Conservation (phyloP, 345 rosid genomes). For the Lumnitzera littorea region DNA sequence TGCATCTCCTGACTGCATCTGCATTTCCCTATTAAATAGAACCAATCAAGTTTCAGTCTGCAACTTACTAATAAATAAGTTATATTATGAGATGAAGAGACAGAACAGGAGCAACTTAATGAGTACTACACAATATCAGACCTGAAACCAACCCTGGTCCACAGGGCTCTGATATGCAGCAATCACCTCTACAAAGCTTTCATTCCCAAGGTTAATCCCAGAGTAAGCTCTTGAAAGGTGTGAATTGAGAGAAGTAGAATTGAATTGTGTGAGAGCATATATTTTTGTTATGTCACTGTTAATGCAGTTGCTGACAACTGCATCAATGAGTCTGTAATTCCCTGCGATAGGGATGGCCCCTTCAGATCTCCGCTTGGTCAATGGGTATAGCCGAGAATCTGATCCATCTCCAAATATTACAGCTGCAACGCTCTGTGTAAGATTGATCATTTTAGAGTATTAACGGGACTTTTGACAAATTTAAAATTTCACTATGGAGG, state of each 20-base stretch:
- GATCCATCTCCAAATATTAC: slow-evolving; percentile 75
- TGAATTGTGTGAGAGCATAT: slow-evolving; percentile 78
- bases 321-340: slow-evolving; percentile 70
- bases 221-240: slow-evolving; percentile 70
- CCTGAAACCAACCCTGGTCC: slow-evolving; percentile 82
- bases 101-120: background rate
- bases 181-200: slow-evolving; percentile 63
- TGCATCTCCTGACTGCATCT: slow-evolving; percentile 81
- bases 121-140: slow-evolving; percentile 3
- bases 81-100: background rate
- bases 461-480: too few relatives aligned
- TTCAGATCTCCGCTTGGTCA: slow-evolving; percentile 73
- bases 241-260: slow-evolving; percentile 82
- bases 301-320: slow-evolving; percentile 81
- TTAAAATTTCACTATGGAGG: too few relatives aligned
- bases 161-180: slow-evolving; percentile 82
- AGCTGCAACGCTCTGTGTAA: slow-evolving; percentile 62
- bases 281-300: slow-evolving; percentile 74
- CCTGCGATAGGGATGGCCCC: slow-evolving; percentile 78
- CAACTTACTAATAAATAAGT: background rate
- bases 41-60: background rate
- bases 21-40: slow-evolving; percentile 54
- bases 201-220: slow-evolving; percentile 48
- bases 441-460: background rate
- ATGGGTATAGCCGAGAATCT: slow-evolving; percentile 56